Percentiles rank a stretch among this genome's conserved stretches.
Conservation (phyloP, 805 yeast species). For the Maudiozyma turicensis region DNA sequence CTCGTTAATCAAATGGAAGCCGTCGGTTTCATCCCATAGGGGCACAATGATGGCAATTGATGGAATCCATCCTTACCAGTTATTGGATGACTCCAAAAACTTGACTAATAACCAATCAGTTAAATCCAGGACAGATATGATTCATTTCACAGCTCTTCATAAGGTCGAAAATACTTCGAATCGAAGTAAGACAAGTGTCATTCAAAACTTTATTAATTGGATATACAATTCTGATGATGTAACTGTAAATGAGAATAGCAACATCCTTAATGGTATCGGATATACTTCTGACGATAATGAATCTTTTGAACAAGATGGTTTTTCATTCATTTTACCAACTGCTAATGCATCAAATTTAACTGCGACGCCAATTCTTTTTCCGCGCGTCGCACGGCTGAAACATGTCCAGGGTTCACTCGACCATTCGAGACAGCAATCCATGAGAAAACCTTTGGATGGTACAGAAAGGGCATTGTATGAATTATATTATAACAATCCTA, state of each 20-base stretch:
- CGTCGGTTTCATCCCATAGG: slow-evolving; percentile 16
- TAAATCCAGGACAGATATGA: background rate
- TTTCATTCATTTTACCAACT: background rate
- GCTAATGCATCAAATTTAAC: too few species aligned
- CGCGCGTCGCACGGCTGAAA: background rate
- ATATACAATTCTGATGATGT: background rate
- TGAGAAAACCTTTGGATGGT: background rate
- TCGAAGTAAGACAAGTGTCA: background rate
- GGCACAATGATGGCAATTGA: slow-evolving; percentile 20
- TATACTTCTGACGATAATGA: background rate
- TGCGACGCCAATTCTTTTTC: background rate
- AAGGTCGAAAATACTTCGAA: background rate
- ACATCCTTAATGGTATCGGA: background rate
- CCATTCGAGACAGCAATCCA: background rate
- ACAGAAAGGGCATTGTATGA: background rate
- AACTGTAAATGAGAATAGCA: background rate
- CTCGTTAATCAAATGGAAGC: slow-evolving; percentile 21
- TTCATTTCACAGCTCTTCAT: background rate
- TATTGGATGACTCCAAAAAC: background rate
- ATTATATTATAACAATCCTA: slow-evolving; percentile 5
- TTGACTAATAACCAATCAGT: too few species aligned
- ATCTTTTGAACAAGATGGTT: background rate
- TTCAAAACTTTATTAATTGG: background rate
- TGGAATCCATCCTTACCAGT: slow-evolving; percentile 24
- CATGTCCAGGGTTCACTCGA: background rate